Base-by-base conservation (phyloP, 768 basidiomycete genomes). In the Candolleomyces eurysporus region DNA sequence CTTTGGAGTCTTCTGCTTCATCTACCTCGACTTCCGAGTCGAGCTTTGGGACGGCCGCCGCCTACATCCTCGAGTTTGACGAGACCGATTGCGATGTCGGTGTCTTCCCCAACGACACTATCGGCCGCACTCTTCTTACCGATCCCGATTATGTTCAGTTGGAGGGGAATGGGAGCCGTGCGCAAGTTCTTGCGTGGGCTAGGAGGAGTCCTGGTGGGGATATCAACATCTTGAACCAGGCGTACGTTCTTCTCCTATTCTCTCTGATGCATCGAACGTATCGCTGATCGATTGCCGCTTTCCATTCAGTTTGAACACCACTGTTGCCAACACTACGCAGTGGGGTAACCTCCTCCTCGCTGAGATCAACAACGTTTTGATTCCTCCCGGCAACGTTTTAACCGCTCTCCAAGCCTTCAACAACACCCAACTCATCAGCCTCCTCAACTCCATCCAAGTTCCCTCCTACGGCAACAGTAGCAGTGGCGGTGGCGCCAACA, bases 121-220 rank as follows among this genome's bases (percentile, higher is more conserved):
- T 91, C 56, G 86, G 85, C 1, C 81, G 86, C 45, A 87, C 89
- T 0, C 73, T 87, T 21, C 78, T 90, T 48, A 82, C 80, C 46
- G 78, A 82, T 43, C 66, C 79, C 0, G 61, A 73, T 0, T 69
- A 80, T 39, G 83, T 87, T 10, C 68, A 66, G n/a, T 80, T 91
- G 0, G 87, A 88, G 65, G 54, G 54, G n/a, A 22, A 54, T 11
- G 88, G 81, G 5, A 80, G 80, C 64, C 76, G 79, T 64, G 73
- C 74, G 0, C 88, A 89, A 64, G 88, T 85, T 19, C 68, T 88
- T 11, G 79, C 64, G 1, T 73, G 72, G 72, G 66, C 70, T 22
- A 59, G 66, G 22, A 53, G 48, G 32, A 22, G 59, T 11, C 36
- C 36, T 7, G 58, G 62, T 10, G 65, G 65, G 0, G 76, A 78